Percentiles rank a stretch among this genome's conserved stretches.
Evolutionary conservation across 2,329 filamentous ascomycete species (phyloP).

Genomic region (Hypomyces perniciosus): DNA sequence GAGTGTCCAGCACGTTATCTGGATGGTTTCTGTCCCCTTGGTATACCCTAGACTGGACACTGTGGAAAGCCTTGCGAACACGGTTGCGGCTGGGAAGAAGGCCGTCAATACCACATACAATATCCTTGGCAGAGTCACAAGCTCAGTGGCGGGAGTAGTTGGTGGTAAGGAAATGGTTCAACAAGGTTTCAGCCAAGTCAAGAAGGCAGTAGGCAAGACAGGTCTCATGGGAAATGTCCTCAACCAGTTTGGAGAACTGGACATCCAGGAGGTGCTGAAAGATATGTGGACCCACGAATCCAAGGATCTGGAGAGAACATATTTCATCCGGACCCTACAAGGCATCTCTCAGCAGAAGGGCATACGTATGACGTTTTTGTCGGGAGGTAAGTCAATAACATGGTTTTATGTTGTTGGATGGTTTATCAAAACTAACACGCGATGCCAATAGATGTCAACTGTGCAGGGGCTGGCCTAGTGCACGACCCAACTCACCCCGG

Average conservation of each 20-base stretch:
- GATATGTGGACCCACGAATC: conserved; percentile 98
- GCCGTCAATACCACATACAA: conserved; percentile 96
- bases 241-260: conserved; percentile 93
- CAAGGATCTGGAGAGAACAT: conserved; percentile 95
- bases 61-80: conserved; percentile 85
- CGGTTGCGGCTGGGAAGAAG: conserved; percentile 91
- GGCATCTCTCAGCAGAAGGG: conserved; percentile 93
- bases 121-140: conserved; percentile 88
- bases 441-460: conserved; percentile 62
- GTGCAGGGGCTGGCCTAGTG: conserved; percentile 83
- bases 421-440: neutral
- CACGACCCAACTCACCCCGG: conserved; percentile 88
- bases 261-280: conserved; percentile 86
- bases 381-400: conserved; percentile 56
- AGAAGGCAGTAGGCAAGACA: conserved; percentile 92
- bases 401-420: neutral
- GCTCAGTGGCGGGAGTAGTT: conserved; percentile 89
- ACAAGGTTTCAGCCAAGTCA: conserved; percentile 88
- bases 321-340: conserved; percentile 91
- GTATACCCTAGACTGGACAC: conserved; percentile 88
- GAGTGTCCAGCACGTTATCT: conserved; percentile 92
- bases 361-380: conserved; percentile 93
- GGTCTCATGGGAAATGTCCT: conserved; percentile 94
- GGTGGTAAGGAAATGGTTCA: conserved; percentile 90
- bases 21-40: conserved; percentile 89